phyloP scores from a whole-genome alignment of 176 grass and related monocot genomes.

The Pontederia paniculata region DNA sequence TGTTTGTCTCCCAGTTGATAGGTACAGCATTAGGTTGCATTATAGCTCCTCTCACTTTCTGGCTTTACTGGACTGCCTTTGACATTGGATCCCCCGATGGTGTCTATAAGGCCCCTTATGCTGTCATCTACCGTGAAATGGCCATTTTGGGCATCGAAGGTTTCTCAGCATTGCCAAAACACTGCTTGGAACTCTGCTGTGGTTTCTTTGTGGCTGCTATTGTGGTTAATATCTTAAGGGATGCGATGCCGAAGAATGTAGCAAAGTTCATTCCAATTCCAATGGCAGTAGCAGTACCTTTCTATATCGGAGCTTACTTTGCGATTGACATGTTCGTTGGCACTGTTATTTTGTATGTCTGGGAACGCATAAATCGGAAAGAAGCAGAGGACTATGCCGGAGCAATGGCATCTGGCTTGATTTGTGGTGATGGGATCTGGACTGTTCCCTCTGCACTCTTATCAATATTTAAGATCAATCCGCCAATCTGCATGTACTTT shows the following conservation, averaged over 20 bases:
- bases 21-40: conserved; percentile 65
- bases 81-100: conserved; percentile 65
- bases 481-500: conserved; percentile 87
- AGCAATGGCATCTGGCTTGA: conserved; percentile 67
- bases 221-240: conserved; percentile 47
- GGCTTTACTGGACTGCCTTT: conserved; percentile 73
- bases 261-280: conserved; percentile 65
- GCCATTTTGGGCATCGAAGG: conserved; percentile 66
- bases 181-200: conserved; percentile 55
- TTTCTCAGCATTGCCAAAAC: conserved; percentile 54
- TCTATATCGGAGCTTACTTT: conserved; percentile 88
- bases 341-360: conserved; percentile 54
- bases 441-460: conserved; percentile 60
- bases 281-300: conserved; percentile 82
- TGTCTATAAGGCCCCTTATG: conserved; percentile 82
- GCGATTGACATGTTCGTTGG: conserved; percentile 86
- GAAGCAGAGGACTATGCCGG: conserved; percentile 56
- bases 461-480: conserved; percentile 60
- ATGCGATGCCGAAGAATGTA: conserved; percentile 33
- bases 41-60: conserved; percentile 77
- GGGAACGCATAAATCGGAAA: conserved; percentile 54
- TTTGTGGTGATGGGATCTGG: conserved; percentile 91
- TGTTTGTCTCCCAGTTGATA: conserved; percentile 82
- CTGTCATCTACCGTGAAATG: conserved; percentile 73
- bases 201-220: conserved; percentile 50